Conservation (phyloP, 2,329 filamentous ascomycete species). For the Nemania serpens region DNA sequence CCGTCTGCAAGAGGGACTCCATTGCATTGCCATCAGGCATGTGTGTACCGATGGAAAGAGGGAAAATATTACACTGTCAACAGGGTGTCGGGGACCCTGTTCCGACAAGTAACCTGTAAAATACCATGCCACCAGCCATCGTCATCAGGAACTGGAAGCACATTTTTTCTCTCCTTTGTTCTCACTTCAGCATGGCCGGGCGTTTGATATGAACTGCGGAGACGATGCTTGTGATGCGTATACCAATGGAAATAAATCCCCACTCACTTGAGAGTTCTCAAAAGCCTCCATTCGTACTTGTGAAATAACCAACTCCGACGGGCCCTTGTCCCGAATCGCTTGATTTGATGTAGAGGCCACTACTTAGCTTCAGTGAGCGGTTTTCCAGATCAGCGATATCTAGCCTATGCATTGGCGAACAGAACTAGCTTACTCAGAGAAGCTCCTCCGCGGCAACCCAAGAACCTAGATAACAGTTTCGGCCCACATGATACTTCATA, state of each 20-base stretch:
- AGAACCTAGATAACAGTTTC: constrained; percentile 6
- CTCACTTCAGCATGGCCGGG: constrained; percentile 15
- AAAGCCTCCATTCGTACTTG: background rate
- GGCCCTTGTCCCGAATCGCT: too few relatives aligned
- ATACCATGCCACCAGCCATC: constrained; percentile 25
- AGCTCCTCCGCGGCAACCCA: constrained; percentile 6
- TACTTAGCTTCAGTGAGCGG: constrained; percentile 12
- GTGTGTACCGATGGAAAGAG: constrained; percentile 42
- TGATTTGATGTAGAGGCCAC: background rate
- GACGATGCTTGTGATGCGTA: constrained; percentile 9
- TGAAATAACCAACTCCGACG: background rate
- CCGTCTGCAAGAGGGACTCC: constrained; percentile 31
- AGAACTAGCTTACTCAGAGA: constrained; percentile 8
- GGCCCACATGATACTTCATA: constrained; percentile 19
- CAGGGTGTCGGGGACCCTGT: constrained; percentile 7
- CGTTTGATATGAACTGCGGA: constrained; percentile 11
- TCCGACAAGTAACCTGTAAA: constrained; percentile 26
- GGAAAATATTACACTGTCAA: constrained; percentile 28
- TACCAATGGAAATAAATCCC: constrained; percentile 9
- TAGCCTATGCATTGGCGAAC: constrained; percentile 3
- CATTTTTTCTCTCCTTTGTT: constrained; percentile 22
- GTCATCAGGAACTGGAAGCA: constrained; percentile 22
- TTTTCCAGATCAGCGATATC: constrained; percentile 11
- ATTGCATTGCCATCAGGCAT: constrained; percentile 42
- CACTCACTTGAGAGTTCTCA: constrained; percentile 10